Evolutionary conservation across 2,329 filamentous ascomycete species (phyloP), one percentile per base, ranked within the genome.

Genomic region (Colletotrichum sp.): DNA sequence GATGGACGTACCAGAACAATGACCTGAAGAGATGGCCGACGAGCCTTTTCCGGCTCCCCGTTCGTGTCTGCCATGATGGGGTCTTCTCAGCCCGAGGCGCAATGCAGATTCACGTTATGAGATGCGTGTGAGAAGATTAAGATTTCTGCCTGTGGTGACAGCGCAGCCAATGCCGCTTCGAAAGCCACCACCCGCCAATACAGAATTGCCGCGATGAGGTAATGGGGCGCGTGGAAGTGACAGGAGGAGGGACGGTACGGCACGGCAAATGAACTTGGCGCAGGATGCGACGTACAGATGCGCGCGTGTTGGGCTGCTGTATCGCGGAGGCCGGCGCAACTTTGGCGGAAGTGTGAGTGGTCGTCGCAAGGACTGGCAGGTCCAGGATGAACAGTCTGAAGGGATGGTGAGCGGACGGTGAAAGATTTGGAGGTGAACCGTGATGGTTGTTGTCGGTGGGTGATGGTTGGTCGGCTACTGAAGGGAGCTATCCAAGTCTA

Each of bases 1-100:
- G 65, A 60, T n/a, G 48, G 69, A 90, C 93, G 87, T 87, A 95
- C 94, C 87, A 95, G 84, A 75, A 95, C 88, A 85, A 95, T 94
- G 63, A 95, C 92, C 85, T 95, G 93, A 85, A 95, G 86, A 55
- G 91, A 91, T 82, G 91, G 89, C 30, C 30, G 59, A 57, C 16
- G 55, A 52, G 60, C 55, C 36, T 65, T 66, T 13, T 74, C 74
- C 5, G 71, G 60, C 69, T 72, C 69, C 30, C 70, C 73, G 67
- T 75, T 68, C 16, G 70, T 73, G 27, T 73, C 73, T 34, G 68
- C 73, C 73, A 75, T 75, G 57, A 25, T 28, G 36, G 55, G 39
- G 44, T 36, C 30, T 59, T 44, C 39, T 48, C 36, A 67, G 64
- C 11, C 12, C 28, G 66, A 36, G 61, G 52, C 66, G 52, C 66